Base-by-base conservation (phyloP, 345 rosid genomes). In the Dipteronia dyeriana region DNA sequence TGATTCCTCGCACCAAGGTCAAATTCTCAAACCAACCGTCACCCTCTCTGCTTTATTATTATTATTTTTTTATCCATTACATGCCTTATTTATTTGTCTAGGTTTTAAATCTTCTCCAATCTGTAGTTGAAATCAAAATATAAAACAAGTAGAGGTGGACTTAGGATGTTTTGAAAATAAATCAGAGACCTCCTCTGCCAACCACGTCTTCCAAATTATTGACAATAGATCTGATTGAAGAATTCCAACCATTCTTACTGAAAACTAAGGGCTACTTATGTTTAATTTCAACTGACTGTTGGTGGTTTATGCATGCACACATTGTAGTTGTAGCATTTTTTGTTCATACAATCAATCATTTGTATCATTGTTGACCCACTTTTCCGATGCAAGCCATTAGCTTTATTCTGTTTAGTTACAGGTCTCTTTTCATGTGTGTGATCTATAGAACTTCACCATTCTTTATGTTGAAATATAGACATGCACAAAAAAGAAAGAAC, bases 1-100 rank as follows among this genome's bases (percentile, higher is more conserved):
- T 96, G 89, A 90, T 96, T 79, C 99, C 99, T 81, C 97, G 99
- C 49, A 96, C 99, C 39, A 96, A 96, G 94, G 99, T 95, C 72
- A 79, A 71, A 51, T 73, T 49, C 54, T 49, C 54, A 49, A 49
- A 49, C 54, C 54, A 53, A 53, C 57, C 57, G n/a, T 2, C 57
- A n/a, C 57, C n/a, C 59, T 70, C n/a, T 20, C 43, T 25, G 20
- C 6, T 74, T 20, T 25, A 47, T 56, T 39, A 20, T 66, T 57
- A 69, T 78, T 19, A 0, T 14, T 13, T 73, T 19, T 53, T 49
- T 16, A 29, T 56, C 20, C 74, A 29, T 23, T 12, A 23, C 76
- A 34, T 34, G 56, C 64, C 34, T 38, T 31, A 34, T 41, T 43
- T 53, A 17, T 57, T 11, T 25, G 22, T 10, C 20, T 31, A 38